Conservation (phyloP, 352 stramenopile species). For the Pythium plurisporium region DNA sequence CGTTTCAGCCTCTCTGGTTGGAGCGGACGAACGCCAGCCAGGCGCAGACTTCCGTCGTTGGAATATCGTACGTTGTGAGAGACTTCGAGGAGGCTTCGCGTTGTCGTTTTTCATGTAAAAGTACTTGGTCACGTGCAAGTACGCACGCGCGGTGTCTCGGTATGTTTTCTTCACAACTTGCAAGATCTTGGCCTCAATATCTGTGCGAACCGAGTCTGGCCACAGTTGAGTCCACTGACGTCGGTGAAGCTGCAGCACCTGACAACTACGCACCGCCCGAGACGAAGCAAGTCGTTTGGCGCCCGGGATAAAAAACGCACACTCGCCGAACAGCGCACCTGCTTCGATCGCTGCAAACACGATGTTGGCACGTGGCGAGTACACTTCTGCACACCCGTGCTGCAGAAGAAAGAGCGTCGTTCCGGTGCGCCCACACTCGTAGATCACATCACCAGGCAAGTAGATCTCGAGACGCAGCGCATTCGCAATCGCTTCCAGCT, state of each 20-base stretch:
- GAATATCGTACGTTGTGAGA: not conserved
- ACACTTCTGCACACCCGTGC: constrained; percentile 41
- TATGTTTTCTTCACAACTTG: constrained; percentile 38
- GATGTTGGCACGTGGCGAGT: constrained; percentile 29
- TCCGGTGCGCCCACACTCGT: constrained; percentile 35
- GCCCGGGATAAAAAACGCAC: constrained; percentile 53
- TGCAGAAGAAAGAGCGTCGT: constrained; percentile 53
- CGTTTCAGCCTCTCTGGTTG: not conserved
- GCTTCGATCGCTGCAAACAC: constrained; percentile 30
- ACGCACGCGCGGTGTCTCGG: constrained; percentile 24
- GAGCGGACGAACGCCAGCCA: not conserved
- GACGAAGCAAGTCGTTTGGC: constrained; percentile 37
- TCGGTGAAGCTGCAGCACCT: constrained; percentile 56
- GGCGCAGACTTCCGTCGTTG: not conserved
- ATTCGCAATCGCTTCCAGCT: constrained; percentile 47
- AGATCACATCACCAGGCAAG: constrained; percentile 55
- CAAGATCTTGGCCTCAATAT: constrained; percentile 41
- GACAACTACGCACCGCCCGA: constrained; percentile 51
- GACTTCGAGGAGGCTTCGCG: constrained; percentile 3
- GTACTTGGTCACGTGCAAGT: constrained; percentile 63
- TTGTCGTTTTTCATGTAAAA: constrained; percentile 55
- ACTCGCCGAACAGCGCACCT: constrained; percentile 54
- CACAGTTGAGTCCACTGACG: constrained; percentile 47
- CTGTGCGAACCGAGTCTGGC: constrained; percentile 28
- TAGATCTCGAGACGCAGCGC: constrained; percentile 60